A percentile compares a stretch with the other conserved stretches of the same genome.
These are phyloP conservation scores for Radiomyces spectabilis DNA, from an alignment of 192 early-diverging fungal species.

Conservation along the genomic window DNA sequence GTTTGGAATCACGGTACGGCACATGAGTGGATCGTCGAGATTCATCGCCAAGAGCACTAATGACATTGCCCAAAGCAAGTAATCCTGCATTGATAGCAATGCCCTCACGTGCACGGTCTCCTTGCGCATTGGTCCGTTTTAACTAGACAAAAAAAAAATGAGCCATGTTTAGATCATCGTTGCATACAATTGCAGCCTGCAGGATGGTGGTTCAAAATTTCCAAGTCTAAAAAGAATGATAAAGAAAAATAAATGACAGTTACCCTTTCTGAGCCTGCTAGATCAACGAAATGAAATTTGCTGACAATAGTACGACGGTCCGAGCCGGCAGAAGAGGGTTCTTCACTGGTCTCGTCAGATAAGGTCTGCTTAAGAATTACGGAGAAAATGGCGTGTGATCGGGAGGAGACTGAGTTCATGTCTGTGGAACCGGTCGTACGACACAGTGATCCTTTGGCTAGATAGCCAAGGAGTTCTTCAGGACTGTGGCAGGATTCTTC, in stretches of 20 bases:
- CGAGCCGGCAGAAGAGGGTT: background rate
- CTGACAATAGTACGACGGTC: conserved; percentile 1
- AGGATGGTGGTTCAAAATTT: too few relatives aligned
- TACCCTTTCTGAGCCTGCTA: conserved; percentile 92
- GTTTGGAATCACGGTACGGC: conserved; percentile 94
- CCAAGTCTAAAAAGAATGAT: too few relatives aligned
- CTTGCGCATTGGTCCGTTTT: conserved; percentile 86
- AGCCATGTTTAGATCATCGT: background rate
- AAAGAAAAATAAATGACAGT: too few relatives aligned
- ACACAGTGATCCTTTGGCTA: conserved; percentile 47
- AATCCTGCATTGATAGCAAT: conserved; percentile 96
- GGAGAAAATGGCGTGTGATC: conserved; percentile 96
- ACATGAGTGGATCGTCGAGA: conserved; percentile 60
- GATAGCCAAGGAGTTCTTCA: conserved; percentile 44
- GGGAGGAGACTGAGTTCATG: conserved; percentile 91
- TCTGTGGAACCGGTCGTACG: conserved; percentile 85
- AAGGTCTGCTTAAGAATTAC: conserved; percentile 77
- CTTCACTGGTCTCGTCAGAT: conserved; percentile 12
- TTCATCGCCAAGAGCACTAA: conserved; percentile 87
- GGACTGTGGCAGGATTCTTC: conserved; percentile 65
- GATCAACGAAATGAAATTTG: conserved; percentile 98
- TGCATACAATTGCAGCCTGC: too few relatives aligned
- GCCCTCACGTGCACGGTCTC: conserved; percentile 92
- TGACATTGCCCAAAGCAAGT: conserved; percentile 94
- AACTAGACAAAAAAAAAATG: conserved; percentile 35